Evolutionary conservation across 805 yeast species (phyloP), one percentile per base, ranked within the genome.

Genomic region (Ogataea pini): DNA sequence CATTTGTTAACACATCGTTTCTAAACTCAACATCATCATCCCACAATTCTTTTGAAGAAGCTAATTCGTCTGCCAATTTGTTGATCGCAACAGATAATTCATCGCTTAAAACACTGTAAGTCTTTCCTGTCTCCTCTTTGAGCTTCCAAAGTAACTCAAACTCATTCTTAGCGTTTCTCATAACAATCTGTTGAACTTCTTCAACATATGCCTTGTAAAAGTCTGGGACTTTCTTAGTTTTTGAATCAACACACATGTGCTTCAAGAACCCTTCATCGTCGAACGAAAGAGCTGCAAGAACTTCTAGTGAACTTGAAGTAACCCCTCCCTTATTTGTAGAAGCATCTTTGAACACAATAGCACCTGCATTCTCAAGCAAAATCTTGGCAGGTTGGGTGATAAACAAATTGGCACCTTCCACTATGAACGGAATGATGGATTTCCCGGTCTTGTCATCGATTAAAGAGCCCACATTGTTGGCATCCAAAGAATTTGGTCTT

Each of bases 281-380:
- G 63, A 94, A 85, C 2, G 96, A 85, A 51, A 92, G 80, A 2
- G 99, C 92, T 8, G 97, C 97, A 58, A 92, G 78, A 10, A 92
- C 99, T 70, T 92, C 99, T 59, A 89, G 75, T 1, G 97, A 91
- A 1, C 97, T 90, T 2, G 97, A 91, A 1, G 99, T 92, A 45
- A 92, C 99, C 72, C 99, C 99, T 63, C 99, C 99, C 72, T 92
- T 92, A 72, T 92, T 92, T 38, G 97, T 90, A 10, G 97, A 88
- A 13, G 98, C 96, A 74, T 92, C 99, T 70, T 94, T 94, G 72
- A 89, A 88, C 45, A 94, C 76, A 45, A 90, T 68, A 44, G 89
- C 83, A 33, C 98, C 98, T 27, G 96, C 94, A 37, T 78, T 73
- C 71, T 94, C 99, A 47, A 92, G 76, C 42, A 81, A 79, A 27